phyloP scores from a whole-genome alignment of 148 eudicot species.

The Tetragonia tetragonoides region DNA sequence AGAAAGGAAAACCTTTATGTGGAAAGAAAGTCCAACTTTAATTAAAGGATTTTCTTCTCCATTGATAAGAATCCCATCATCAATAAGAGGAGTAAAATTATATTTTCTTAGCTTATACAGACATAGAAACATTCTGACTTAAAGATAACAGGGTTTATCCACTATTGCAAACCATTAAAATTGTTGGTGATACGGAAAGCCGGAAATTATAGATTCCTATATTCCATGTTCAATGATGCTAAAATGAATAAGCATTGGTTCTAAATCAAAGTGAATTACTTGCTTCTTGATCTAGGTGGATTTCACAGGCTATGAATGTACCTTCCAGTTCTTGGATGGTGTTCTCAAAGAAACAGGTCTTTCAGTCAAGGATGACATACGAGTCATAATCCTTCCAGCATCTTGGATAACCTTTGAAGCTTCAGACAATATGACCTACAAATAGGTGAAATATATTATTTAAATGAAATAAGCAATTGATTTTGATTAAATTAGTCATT shows the following conservation, averaged over 20 bases:
- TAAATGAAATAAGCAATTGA: background rate
- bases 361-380: conserved; percentile 43
- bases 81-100: background rate
- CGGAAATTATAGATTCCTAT: background rate
- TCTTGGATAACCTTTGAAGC: conserved; percentile 72
- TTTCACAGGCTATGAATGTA: conserved; percentile 22
- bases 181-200: background rate
- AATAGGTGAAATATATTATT: background rate
- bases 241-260: background rate
- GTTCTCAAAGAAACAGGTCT: conserved; percentile 50
- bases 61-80: no score
- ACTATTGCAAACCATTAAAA: background rate
- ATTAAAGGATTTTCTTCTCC: no score
- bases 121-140: background rate
- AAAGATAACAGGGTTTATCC: background rate
- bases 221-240: background rate
- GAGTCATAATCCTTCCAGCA: conserved; percentile 37
- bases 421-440: conserved; percentile 64
- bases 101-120: background rate
- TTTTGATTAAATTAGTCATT: background rate
- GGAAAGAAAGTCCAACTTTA: background rate
- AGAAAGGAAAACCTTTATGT: background rate
- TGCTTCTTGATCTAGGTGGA: background rate
- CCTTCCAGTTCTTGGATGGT: conserved; percentile 61
- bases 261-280: background rate